These are phyloP conservation scores for Penicillium coffeae DNA, from an alignment of 495 filamentous ascomycete genomes.

Conservation along the genomic window DNA sequence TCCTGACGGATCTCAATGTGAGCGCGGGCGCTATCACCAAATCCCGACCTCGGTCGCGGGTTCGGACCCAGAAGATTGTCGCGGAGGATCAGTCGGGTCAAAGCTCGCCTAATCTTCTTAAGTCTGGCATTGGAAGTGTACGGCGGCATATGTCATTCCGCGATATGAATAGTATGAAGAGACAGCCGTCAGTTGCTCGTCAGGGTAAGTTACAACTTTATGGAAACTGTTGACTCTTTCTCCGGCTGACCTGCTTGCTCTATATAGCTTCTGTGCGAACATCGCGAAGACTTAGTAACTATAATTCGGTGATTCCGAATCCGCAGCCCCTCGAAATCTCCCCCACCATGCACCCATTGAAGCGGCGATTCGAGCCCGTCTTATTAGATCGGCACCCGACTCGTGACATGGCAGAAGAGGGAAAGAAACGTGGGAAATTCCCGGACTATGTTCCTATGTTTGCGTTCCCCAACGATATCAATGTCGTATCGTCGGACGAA, in stretches of 20 bases:
- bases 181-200: conserved; percentile 73
- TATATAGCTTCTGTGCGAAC: conserved; percentile 78
- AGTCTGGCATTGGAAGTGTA: conserved; percentile 69
- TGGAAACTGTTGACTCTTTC: neutral
- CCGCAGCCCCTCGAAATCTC: conserved; percentile 85
- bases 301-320: conserved; percentile 94
- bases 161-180: conserved; percentile 93
- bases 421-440: conserved; percentile 77
- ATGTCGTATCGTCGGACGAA: conserved; percentile 92
- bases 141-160: conserved; percentile 81
- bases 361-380: conserved; percentile 90
- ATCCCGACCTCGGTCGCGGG: conserved; percentile 65
- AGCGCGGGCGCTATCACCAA: conserved; percentile 78
- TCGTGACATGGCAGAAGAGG: conserved; percentile 74
- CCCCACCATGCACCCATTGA: conserved; percentile 93
- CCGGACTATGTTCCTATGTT: conserved; percentile 99
- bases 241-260: neutral
- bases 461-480: conserved; percentile 96
- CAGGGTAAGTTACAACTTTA: conserved; percentile 60
- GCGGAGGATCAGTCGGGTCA: conserved; percentile 60
- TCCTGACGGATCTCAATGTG: conserved; percentile 87
- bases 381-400: conserved; percentile 90
- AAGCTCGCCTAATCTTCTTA: conserved; percentile 40
- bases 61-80: conserved; percentile 76
- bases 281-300: conserved; percentile 86